Evolutionary conservation across 768 basidiomycete genomes (phyloP).

Genomic region (Myochromella boudieri): DNA sequence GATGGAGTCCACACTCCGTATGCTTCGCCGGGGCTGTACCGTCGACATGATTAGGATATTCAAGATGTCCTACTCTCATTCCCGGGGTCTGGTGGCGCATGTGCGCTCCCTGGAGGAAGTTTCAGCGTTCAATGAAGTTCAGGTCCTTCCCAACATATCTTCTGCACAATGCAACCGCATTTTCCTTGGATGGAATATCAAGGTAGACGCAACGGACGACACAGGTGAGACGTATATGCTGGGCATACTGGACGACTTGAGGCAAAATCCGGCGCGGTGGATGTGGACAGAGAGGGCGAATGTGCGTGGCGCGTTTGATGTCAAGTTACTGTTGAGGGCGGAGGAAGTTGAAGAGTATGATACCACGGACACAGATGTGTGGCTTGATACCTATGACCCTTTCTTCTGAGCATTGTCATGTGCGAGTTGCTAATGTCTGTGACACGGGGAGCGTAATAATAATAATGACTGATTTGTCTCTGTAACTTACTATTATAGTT

Average conservation of each 20-base stretch:
- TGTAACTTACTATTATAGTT: too few relatives aligned
- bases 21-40: slow-evolving; percentile 62
- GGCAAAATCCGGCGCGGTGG: slow-evolving; percentile 33
- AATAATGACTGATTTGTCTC: too few relatives aligned
- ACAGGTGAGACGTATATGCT: slow-evolving; percentile 46
- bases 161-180: slow-evolving; percentile 38
- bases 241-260: slow-evolving; percentile 35
- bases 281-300: slow-evolving; percentile 21
- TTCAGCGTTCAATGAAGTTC: slow-evolving; percentile 19
- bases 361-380: slow-evolving; percentile 34
- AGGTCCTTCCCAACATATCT: slow-evolving; percentile 22
- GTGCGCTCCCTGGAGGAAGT: slow-evolving; percentile 35
- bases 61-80: slow-evolving; percentile 54
- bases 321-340: slow-evolving; percentile 27
- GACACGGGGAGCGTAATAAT: too few relatives aligned
- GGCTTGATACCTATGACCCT: slow-evolving; percentile 24
- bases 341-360: slow-evolving; percentile 33
- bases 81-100: slow-evolving; percentile 51
- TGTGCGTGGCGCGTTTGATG: slow-evolving; percentile 30
- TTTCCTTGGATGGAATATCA: slow-evolving; percentile 71
- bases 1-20: slow-evolving; percentile 19
- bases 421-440: neutral
- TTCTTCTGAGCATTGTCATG: neutral
- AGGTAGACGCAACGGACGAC: slow-evolving; percentile 43
- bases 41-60: slow-evolving; percentile 56